Evolutionary conservation across 345 rosid species (phyloP).

Genomic region (Syzygium oleosum): DNA sequence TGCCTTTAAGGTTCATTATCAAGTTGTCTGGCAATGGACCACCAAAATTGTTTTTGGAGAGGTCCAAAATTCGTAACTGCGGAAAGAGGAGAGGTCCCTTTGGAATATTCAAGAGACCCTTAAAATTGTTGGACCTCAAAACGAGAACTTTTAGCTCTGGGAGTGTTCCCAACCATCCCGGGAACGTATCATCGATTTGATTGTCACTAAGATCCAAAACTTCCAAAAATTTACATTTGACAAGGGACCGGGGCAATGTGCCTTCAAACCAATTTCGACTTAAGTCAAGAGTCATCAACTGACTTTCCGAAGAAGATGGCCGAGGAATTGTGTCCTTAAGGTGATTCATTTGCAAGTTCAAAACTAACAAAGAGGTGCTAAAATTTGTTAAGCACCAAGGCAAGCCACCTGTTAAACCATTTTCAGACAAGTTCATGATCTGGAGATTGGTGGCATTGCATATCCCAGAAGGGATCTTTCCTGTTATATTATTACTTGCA

Average conservation of each 20-base stretch:
- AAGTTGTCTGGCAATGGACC: not conserved
- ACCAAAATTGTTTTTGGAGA: not conserved
- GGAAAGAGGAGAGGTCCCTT: not conserved
- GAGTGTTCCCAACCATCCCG: not conserved
- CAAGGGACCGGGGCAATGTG: not conserved
- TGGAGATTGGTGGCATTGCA: not conserved
- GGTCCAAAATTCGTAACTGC: not conserved
- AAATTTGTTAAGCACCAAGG: not conserved
- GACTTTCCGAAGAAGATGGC: not conserved
- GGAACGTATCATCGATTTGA: accelerated
- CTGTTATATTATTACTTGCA: not conserved
- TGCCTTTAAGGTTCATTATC: not conserved
- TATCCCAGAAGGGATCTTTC: constrained; percentile 9
- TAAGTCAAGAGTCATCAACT: not conserved
- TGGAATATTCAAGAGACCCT: too few species aligned
- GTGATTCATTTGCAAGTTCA: not conserved
- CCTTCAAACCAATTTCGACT: not conserved
- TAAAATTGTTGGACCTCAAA: not conserved
- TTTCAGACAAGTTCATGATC: constrained; percentile 1
- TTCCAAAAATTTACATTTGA: accelerated
- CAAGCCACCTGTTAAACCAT: not conserved
- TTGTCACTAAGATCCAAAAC: not conserved
- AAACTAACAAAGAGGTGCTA: not conserved
- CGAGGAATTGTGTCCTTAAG: not conserved
- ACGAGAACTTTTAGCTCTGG: not conserved